Conservation (phyloP, 352 stramenopile genomes). For the Bremia lactucae region DNA sequence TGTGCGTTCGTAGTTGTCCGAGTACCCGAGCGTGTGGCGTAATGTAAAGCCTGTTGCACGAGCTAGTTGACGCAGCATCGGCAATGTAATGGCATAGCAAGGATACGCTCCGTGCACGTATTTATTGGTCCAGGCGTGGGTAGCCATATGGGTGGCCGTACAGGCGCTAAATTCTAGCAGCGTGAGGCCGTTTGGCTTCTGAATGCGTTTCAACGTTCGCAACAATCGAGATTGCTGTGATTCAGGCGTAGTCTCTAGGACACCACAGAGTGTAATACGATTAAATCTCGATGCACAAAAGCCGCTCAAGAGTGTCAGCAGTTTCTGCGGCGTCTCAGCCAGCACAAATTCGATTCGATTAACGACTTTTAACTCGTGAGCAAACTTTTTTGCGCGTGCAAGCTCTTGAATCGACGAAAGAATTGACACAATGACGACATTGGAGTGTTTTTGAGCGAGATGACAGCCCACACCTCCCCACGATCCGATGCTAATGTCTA, state of each 20-base stretch:
- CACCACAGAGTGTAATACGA: slow-evolving; percentile 43
- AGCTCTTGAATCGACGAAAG: slow-evolving; percentile 49
- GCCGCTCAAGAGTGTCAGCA: slow-evolving; percentile 43
- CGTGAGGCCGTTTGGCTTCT: slow-evolving; percentile 36
- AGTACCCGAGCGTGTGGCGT: slow-evolving; percentile 52
- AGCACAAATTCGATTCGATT: slow-evolving; percentile 68
- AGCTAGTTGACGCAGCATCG: slow-evolving; percentile 33
- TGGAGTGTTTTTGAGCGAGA: slow-evolving; percentile 39
- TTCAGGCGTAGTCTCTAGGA: slow-evolving; percentile 42
- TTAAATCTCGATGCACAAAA: slow-evolving; percentile 58
- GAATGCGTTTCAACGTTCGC: slow-evolving; percentile 51
- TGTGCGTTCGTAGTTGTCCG: slow-evolving; percentile 76
- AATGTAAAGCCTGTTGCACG: slow-evolving; percentile 49
- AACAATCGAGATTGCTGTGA: slow-evolving; percentile 41
- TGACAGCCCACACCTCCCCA: slow-evolving; percentile 75
- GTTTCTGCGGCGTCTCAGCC: slow-evolving; percentile 45
- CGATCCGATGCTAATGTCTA: slow-evolving; percentile 76
- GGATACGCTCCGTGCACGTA: slow-evolving; percentile 64
- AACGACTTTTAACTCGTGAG: slow-evolving; percentile 40
- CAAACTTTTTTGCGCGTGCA: slow-evolving; percentile 47
- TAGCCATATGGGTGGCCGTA: slow-evolving; percentile 48
- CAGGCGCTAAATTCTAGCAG: slow-evolving; percentile 66
- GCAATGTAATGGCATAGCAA: slow-evolving; percentile 45
- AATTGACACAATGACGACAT: slow-evolving; percentile 41
- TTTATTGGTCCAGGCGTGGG: slow-evolving; percentile 76